phyloP scores from a whole-genome alignment of 2,329 filamentous ascomycete genomes.

The Byssochlamys sp. region DNA sequence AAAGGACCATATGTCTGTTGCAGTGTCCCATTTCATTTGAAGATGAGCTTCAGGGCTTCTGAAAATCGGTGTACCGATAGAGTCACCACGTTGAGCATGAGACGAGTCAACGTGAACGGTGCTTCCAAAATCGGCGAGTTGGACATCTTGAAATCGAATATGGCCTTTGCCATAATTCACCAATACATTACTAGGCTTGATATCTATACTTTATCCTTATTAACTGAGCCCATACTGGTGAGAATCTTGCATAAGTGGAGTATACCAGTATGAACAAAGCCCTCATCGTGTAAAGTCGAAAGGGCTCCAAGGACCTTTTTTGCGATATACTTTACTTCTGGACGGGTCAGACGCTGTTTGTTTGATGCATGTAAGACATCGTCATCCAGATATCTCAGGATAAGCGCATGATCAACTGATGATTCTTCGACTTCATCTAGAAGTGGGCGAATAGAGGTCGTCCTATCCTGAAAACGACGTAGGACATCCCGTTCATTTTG shows the following conservation, averaged over 20 bases:
- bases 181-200: slow-evolving; percentile 15
- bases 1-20: slow-evolving; percentile 20
- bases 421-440: no score
- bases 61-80: slow-evolving; percentile 14
- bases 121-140: slow-evolving; percentile 14
- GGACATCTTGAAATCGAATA: slow-evolving; percentile 13
- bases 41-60: slow-evolving; percentile 18
- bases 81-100: slow-evolving; percentile 9
- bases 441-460: no score
- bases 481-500: slow-evolving; percentile 18
- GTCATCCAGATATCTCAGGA: slow-evolving; percentile 17
- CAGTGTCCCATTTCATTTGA: slow-evolving; percentile 13
- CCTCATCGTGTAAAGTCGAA: slow-evolving; percentile 7
- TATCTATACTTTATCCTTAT: slow-evolving; percentile 7
- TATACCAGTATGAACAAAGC: slow-evolving; percentile 14
- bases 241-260: neutral
- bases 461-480: no score
- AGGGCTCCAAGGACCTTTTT: slow-evolving; percentile 7
- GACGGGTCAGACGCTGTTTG: slow-evolving; percentile 7
- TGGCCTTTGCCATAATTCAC: slow-evolving; percentile 10
- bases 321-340: slow-evolving; percentile 12
- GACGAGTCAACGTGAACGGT: slow-evolving; percentile 9
- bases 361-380: slow-evolving; percentile 12
- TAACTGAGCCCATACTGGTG: neutral
- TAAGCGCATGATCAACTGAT: slow-evolving; percentile 8